phyloP scores from a whole-genome alignment of 495 filamentous ascomycete species.

The Trichoderma erinaceum region DNA sequence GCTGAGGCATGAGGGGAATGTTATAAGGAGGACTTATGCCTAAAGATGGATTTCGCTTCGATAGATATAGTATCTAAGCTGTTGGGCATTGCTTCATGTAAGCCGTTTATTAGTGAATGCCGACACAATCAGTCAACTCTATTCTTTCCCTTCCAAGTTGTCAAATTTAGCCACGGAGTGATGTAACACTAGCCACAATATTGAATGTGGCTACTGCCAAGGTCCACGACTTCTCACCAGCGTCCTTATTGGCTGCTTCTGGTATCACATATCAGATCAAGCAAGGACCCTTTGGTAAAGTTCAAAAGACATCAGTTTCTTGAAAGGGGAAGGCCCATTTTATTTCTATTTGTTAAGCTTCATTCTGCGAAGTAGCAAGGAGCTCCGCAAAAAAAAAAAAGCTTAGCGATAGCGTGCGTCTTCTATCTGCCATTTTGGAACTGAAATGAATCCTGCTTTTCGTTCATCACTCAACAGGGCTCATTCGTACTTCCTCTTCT shows the following conservation, averaged over 20 bases:
- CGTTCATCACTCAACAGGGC: no score
- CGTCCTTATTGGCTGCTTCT: not conserved
- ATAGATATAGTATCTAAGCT: no score
- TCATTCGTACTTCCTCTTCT: no score
- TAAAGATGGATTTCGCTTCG: no score
- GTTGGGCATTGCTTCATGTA: no score
- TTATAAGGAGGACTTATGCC: no score
- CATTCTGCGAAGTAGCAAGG: not conserved
- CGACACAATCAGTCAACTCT: no score
- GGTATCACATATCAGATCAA: not conserved
- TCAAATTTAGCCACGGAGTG: not conserved
- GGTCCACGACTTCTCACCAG: not conserved
- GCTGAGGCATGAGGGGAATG: not conserved
- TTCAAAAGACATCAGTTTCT: not conserved
- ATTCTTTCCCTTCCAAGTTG: no score
- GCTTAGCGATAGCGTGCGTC: not conserved
- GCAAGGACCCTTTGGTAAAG: not conserved
- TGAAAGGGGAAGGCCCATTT: not conserved
- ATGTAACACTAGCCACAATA: not conserved
- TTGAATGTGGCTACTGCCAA: not conserved
- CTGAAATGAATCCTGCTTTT: no score
- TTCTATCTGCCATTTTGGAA: no score
- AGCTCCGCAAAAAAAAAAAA: not conserved
- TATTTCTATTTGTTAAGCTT: not conserved
- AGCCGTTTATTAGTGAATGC: no score